Evolutionary conservation across 208 protist genomes (phyloP).

Genomic region (Wallacemonas rigidus): DNA sequence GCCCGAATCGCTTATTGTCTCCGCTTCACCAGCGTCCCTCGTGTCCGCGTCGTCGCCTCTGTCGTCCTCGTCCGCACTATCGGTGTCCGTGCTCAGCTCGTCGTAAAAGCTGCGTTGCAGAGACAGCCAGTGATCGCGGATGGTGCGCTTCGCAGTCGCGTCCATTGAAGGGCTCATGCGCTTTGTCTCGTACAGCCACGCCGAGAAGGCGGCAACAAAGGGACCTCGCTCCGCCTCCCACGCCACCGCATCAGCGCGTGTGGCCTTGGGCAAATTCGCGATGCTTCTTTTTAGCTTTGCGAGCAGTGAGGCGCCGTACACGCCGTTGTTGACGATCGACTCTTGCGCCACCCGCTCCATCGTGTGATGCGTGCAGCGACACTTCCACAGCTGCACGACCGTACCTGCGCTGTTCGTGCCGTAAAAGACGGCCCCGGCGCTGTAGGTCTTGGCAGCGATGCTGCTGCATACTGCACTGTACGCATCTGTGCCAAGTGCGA

Average conservation of each 20-base stretch:
- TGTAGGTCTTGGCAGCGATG: slow-evolving; percentile 42
- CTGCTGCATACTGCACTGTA: slow-evolving; percentile 39
- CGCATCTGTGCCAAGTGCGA: slow-evolving; percentile 41
- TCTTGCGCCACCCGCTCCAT: slow-evolving; percentile 78
- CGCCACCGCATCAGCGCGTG: slow-evolving; percentile 36
- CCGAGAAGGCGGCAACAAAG: slow-evolving; percentile 57
- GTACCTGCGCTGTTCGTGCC: slow-evolving; percentile 37
- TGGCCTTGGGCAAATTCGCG: slow-evolving; percentile 42
- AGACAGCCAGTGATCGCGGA: slow-evolving; percentile 65
- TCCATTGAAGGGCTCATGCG: slow-evolving; percentile 57
- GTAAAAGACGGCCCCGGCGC: slow-evolving; percentile 77
- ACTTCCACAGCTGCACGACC: slow-evolving; percentile 82
- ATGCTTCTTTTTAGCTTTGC: slow-evolving; percentile 64
- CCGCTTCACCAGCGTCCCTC: too few relatives aligned
- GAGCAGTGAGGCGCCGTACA: slow-evolving; percentile 45
- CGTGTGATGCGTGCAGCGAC: slow-evolving; percentile 47
- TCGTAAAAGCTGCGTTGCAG: slow-evolving; percentile 48
- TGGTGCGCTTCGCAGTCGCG: slow-evolving; percentile 33
- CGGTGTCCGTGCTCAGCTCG: slow-evolving; percentile 12
- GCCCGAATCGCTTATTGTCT: too few relatives aligned
- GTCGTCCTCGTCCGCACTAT: not conserved
- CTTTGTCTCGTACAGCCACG: slow-evolving; percentile 66
- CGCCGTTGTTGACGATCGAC: slow-evolving; percentile 64
- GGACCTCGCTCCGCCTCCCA: slow-evolving; percentile 65
- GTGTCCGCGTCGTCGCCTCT: not conserved